Base-by-base conservation (phyloP, 2,329 filamentous ascomycete species). In the Apiospora rasikravindrae region DNA sequence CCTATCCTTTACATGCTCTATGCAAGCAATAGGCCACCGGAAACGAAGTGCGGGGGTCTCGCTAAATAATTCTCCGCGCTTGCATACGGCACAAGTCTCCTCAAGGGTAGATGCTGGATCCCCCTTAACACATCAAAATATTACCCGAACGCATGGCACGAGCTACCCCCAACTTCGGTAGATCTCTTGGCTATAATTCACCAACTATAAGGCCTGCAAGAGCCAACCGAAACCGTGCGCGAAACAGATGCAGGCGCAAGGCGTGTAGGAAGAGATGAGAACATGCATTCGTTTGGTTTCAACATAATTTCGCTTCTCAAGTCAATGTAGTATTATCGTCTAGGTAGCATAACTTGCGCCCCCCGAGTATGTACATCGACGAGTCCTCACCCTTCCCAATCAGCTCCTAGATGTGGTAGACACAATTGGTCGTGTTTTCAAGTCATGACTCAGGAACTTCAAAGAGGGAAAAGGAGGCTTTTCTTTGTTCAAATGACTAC, bases 121-220 rank as follows among this genome's bases (percentile, higher is more conserved):
- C 11, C 13, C 16, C 24, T 29, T 24, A 10, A 19, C 16, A 16
- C 29, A n/a, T 37, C 53, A 8, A 13, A 37, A 1, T 22, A 61
- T 61, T 61, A 16, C 22, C 53, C 53, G 53, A 61, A 61, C 53
- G 29, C 29, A 37, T 61, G 29, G 53, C 53, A 37, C 53, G 53
- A 61, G 53, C 53, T 61, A 2, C 29, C 16, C 53, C 29, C 19
- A 8, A 10, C 22, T 0, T n/a, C 16, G 8, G 53, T 61, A 8
- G 29, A 61, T 37, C 53, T 11, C n/a, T 51, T 24, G 49, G 47
- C 11, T 24, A 51, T 26, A 26, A 4, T 51, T 8, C 8, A 24
- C 47, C 47, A 51, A 51, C 47, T 51, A 51, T n/a, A 19, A 7
- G 51, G 5, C 2, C 24, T 53, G 49, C 6, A 53, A 29, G 49